phyloP scores from a whole-genome alignment of 2,329 filamentous ascomycete genomes.

The Ascochyta viciae-villosae region DNA sequence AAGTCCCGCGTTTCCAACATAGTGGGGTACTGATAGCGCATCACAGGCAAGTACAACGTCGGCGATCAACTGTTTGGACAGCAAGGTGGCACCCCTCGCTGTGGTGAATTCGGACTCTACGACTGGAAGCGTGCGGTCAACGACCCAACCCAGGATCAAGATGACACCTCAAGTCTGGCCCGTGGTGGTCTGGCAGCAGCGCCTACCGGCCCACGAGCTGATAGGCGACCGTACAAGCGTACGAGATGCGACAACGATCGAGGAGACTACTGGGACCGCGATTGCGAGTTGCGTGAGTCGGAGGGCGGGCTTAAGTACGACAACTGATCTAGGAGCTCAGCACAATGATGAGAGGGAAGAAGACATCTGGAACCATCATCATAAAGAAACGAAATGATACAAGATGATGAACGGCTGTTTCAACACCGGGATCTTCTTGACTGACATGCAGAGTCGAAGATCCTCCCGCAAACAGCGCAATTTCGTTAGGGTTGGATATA shows the following conservation, averaged over 20 bases:
- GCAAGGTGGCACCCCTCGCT: constrained; percentile 4
- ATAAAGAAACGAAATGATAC: too few species aligned
- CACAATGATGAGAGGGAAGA: too few species aligned
- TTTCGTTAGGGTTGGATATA: too few species aligned
- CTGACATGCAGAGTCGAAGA: too few species aligned
- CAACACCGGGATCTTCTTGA: too few species aligned
- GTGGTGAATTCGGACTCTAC: constrained; percentile 1
- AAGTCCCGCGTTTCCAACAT: background rate
- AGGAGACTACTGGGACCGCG: constrained; percentile 1
- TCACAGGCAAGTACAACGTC: constrained; percentile 25
- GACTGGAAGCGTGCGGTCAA: constrained; percentile 7
- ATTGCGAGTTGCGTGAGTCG: background rate
- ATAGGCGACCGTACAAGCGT: background rate
- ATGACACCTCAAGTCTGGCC: constrained; percentile 7
- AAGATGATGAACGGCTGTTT: too few species aligned
- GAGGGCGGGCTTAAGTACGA: constrained; percentile 4
- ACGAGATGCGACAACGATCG: background rate
- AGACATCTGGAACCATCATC: too few species aligned
- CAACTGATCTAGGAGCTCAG: background rate
- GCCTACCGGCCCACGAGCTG: background rate
- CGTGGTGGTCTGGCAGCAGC: background rate
- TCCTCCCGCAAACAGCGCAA: too few species aligned
- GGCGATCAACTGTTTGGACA: constrained; percentile 18
- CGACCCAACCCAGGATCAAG: constrained; percentile 1
- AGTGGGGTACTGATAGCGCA: background rate